phyloP scores from a whole-genome alignment of 2,329 filamentous ascomycete species.

The Keithomyces neogunnii region DNA sequence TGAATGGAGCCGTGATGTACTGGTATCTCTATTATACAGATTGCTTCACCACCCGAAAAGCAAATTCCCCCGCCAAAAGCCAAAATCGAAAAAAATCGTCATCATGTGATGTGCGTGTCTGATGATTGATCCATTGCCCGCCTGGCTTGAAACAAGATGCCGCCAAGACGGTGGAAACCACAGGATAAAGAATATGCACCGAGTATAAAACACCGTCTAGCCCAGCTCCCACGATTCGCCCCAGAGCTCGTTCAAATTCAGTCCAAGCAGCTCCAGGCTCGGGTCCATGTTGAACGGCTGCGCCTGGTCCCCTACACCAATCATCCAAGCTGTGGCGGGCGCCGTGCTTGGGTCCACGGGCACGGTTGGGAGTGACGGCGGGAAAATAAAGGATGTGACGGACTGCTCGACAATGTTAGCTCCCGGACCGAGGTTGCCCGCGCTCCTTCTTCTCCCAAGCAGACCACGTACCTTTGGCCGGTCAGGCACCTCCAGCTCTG shows the following conservation, averaged over 20 bases:
- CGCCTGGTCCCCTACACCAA: constrained; percentile 21
- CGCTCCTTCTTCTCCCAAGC: constrained; percentile 7
- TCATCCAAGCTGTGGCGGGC: constrained; percentile 24
- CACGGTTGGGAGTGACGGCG: constrained; percentile 24
- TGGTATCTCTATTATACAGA: constrained; percentile 11
- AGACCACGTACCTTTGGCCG: constrained; percentile 28
- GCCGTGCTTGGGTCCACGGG: constrained; percentile 24
- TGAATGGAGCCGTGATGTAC: constrained; percentile 4
- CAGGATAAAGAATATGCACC: background rate
- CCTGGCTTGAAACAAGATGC: background rate
- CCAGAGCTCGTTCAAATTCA: constrained; percentile 49
- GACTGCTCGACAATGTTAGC: constrained; percentile 28
- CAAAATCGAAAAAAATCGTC: background rate
- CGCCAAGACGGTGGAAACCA: background rate
- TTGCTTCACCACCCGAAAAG: constrained; percentile 3
- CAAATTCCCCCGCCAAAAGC: too few relatives aligned
- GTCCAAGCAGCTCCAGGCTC: constrained; percentile 43
- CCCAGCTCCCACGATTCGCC: constrained; percentile 39
- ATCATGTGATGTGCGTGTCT: background rate
- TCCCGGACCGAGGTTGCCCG: too few relatives aligned
- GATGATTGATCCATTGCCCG: background rate
- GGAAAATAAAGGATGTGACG: constrained; percentile 31
- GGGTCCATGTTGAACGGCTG: constrained; percentile 42
- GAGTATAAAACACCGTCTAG: constrained; percentile 10
- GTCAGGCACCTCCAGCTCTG: constrained; percentile 27